Evolutionary conservation across 169 alveolate species (phyloP), one percentile per base, ranked within the genome.

Genomic region (Plasmodium yoelii): DNA sequence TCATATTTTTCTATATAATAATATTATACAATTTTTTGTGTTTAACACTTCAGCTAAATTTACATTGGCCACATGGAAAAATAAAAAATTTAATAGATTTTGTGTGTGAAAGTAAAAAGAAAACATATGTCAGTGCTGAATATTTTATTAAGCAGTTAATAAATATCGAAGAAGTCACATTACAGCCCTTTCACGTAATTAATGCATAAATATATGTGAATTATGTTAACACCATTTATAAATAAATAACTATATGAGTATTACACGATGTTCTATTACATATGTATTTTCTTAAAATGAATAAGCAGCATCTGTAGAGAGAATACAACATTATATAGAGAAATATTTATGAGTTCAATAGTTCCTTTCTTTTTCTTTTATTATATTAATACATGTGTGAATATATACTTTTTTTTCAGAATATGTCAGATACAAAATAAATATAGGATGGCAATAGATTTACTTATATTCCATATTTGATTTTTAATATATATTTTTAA

Each of bases 41-140:
- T 34, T 34, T 44, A 47, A 46, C 44, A 8, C 65, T 75, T 26
- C 56, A 75, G 88, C 71, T 82, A 67, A 82, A 82, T 82, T 82
- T 82, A 60, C 65, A 65, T 47, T 82, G 90, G 90, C 90, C 90
- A 68, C 90, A 82, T 53, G 90, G 90, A 47, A 82, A 82, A 68
- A 68, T 82, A 18, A 59, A 84, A 42, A 82, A 82, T 56, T 57
- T 82, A 63, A 82, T 82, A 55, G 90, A 82, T 24, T 82, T 82
- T 67, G 90, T 82, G 26, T 82, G 90, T 28, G 90, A 82, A 82
- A 82, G 69, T 67, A 82, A 82, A 46, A 82, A 82, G 49, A 82
- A 80, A 39, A 82, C 67, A 82, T 82, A 67, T 56, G 90, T 82
- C n/a, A 82, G 90, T 82, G 80, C 90, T 12, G 90, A 82, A 46